phyloP scores from a whole-genome alignment of 2,329 filamentous ascomycete species.

The Teratosphaeria nubilosa region DNA sequence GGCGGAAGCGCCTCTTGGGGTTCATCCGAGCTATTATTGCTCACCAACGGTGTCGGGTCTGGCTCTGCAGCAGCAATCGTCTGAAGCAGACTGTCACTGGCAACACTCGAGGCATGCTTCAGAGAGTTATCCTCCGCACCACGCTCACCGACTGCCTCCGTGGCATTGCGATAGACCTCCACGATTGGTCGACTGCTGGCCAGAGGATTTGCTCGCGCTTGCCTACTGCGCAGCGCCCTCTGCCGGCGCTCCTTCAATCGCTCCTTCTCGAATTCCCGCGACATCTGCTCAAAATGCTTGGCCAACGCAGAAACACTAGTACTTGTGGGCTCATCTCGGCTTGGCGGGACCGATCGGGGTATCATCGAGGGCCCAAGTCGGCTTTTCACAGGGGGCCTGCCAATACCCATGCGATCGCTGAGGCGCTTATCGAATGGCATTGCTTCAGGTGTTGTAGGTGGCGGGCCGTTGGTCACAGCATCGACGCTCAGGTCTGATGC shows the following conservation, averaged over 20 bases:
- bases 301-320: constrained; percentile 81
- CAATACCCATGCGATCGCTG: constrained; percentile 47
- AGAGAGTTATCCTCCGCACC: neutral
- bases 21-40: constrained; percentile 1
- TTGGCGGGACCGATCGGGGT: constrained; percentile 67
- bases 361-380: constrained; percentile 61
- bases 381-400: constrained; percentile 38
- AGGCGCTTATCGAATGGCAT: constrained; percentile 58
- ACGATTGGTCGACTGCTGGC: constrained; percentile 93
- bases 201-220: constrained; percentile 74
- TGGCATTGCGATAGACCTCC: constrained; percentile 87
- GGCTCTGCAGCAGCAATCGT: neutral
- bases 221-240: constrained; percentile 63
- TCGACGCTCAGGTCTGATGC: constrained; percentile 12
- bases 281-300: constrained; percentile 92
- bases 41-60: neutral
- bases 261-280: constrained; percentile 92
- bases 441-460: neutral
- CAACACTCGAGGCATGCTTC: constrained; percentile 1
- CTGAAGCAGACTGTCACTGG: neutral
- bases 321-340: constrained; percentile 45
- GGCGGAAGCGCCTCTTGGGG: neutral
- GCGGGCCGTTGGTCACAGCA: constrained; percentile 17
- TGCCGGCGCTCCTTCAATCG: constrained; percentile 75
- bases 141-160: constrained; percentile 61